Evolutionary conservation across 2,329 filamentous ascomycete species (phyloP).

Genomic region (Trichophyton rubrum): DNA sequence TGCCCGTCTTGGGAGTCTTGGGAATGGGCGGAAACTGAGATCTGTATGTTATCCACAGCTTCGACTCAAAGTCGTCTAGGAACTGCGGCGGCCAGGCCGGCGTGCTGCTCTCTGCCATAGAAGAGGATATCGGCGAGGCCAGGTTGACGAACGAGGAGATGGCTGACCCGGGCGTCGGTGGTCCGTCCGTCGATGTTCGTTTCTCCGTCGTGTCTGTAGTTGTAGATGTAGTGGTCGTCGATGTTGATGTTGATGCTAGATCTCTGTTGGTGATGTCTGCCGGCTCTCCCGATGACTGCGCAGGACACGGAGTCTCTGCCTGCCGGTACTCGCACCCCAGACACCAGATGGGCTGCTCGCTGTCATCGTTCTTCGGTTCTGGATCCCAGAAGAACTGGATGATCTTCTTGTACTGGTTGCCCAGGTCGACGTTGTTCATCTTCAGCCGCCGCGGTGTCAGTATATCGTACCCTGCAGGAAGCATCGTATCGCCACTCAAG

Average conservation of each 20-base stretch:
- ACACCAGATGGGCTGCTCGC: constrained; percentile 69
- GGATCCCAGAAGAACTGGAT: constrained; percentile 91
- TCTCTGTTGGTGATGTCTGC: neutral
- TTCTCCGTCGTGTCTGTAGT: no score
- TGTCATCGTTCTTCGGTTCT: constrained; percentile 65
- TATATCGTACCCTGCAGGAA: neutral
- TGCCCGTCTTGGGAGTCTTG: constrained; percentile 47
- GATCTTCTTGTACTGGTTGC: constrained; percentile 57
- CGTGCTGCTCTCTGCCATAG: neutral
- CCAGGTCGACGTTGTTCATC: constrained; percentile 54
- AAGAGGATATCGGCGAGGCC: neutral
- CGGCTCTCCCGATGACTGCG: neutral
- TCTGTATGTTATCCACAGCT: constrained; percentile 93
- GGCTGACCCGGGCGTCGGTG: neutral
- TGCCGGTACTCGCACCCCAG: constrained; percentile 49
- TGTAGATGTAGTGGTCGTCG: neutral
- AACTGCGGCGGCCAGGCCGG: constrained; percentile 74
- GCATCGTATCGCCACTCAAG: no score
- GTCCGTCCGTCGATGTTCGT: neutral
- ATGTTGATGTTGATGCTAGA: neutral
- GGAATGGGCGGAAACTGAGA: constrained; percentile 74
- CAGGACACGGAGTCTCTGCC: neutral
- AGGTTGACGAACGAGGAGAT: neutral
- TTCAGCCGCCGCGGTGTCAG: constrained; percentile 3
- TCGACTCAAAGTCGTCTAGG: constrained; percentile 82